These are phyloP conservation scores for Alternaria dauci DNA, from an alignment of 2,329 filamentous ascomycete genomes.

Conservation along the genomic window DNA sequence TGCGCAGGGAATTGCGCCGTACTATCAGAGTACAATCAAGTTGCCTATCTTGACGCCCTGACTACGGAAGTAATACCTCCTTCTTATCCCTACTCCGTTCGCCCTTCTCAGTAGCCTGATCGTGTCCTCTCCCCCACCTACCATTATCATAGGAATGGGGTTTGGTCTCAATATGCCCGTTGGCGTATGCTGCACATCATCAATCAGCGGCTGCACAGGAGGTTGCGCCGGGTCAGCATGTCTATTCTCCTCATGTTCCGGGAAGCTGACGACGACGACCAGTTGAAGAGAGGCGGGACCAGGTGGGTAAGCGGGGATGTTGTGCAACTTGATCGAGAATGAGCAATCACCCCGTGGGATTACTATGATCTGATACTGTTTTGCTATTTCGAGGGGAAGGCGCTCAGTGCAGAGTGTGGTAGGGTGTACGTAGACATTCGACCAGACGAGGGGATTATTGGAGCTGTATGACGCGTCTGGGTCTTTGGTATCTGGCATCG, in stretches of 20 bases:
- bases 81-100: constrained; percentile 75
- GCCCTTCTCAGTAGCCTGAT: constrained; percentile 70
- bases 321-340: constrained; percentile 82
- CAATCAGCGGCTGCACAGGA: constrained; percentile 74
- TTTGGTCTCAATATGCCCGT: constrained; percentile 73
- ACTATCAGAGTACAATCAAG: constrained; percentile 68
- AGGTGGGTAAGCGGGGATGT: constrained; percentile 81
- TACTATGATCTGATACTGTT: constrained; percentile 77
- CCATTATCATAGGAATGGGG: constrained; percentile 83
- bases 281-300: constrained; percentile 72
- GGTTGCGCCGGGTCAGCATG: constrained; percentile 6
- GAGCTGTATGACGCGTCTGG: constrained; percentile 45
- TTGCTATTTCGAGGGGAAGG: constrained; percentile 61
- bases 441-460: constrained; percentile 69
- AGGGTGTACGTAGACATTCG: constrained; percentile 71
- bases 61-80: constrained; percentile 81
- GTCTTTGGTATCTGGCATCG: constrained; percentile 68
- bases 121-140: constrained; percentile 71
- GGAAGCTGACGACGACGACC: constrained; percentile 77
- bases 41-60: constrained; percentile 82
- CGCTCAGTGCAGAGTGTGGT: constrained; percentile 70
- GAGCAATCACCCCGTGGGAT: constrained; percentile 83
- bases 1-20: not conserved
- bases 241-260: constrained; percentile 53
- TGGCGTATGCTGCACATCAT: constrained; percentile 75